phyloP scores from a whole-genome alignment of 2,329 filamentous ascomycete genomes.

The Botrytis pseudocinerea region DNA sequence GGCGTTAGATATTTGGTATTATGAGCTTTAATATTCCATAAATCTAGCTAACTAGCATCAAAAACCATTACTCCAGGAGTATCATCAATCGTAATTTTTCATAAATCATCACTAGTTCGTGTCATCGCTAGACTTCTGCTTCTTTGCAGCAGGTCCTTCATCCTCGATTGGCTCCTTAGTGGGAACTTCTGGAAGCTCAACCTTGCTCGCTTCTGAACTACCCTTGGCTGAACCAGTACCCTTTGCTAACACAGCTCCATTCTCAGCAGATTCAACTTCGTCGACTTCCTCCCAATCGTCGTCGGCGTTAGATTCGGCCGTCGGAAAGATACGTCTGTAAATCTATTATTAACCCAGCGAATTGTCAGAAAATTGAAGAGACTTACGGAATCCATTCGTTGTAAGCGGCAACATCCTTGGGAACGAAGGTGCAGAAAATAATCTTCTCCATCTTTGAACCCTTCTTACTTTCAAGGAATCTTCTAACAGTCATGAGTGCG shows the following conservation, averaged over 20 bases:
- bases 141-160: constrained; percentile 41
- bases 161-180: constrained; percentile 41
- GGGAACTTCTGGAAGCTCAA: constrained; percentile 44
- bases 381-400: constrained; percentile 71
- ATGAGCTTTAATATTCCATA: constrained; percentile 2
- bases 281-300: constrained; percentile 37
- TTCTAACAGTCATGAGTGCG: constrained; percentile 61
- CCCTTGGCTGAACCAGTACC: background rate
- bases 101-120: constrained; percentile 25
- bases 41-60: background rate
- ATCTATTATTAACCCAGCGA: constrained; percentile 10
- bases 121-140: constrained; percentile 39
- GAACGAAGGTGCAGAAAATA: constrained; percentile 81
- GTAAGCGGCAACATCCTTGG: constrained; percentile 77
- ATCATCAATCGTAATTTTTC: background rate
- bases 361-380: background rate
- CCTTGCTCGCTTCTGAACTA: constrained; percentile 34
- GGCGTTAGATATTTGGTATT: background rate
- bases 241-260: constrained; percentile 27
- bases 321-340: constrained; percentile 51
- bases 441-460: constrained; percentile 64
- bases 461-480: constrained; percentile 52
- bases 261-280: constrained; percentile 34
- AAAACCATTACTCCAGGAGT: background rate
- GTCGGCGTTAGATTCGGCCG: constrained; percentile 40